Percentiles rank a stretch among this genome's conserved stretches.
Evolutionary conservation across 305 asterid species (phyloP).

Genomic region (Fraxinus greggii): DNA sequence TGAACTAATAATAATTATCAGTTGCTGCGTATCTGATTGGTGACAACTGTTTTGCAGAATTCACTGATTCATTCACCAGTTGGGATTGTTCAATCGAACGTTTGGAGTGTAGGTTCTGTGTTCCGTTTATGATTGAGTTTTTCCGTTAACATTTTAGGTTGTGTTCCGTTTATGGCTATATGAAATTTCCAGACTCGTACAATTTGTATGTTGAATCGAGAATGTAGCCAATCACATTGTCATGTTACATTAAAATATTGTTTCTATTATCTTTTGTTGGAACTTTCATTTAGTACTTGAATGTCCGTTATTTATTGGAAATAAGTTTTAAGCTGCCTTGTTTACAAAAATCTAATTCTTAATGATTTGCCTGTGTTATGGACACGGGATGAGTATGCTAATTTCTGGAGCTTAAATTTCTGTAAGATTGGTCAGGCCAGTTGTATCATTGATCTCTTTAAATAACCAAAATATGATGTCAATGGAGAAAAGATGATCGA

Average conservation of each 20-base stretch:
- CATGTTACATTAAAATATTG: neutral
- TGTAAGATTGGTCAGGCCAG: neutral
- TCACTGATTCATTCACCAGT: neutral
- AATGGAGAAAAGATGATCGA: neutral
- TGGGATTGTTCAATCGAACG: neutral
- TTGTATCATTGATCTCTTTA: neutral
- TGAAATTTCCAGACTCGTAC: neutral
- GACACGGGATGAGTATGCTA: neutral
- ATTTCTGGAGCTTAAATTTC: neutral
- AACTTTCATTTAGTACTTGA: neutral
- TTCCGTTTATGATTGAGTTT: neutral
- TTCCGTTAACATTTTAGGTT: neutral
- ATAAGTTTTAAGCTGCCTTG: neutral
- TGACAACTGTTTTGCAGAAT: neutral
- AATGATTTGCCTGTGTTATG: neutral
- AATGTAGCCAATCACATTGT: neutral
- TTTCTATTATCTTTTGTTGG: neutral
- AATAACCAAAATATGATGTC: neutral
- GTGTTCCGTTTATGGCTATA: neutral
- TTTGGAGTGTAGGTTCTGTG: neutral
- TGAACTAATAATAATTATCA: neutral
- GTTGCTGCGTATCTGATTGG: neutral
- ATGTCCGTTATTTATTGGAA: neutral
- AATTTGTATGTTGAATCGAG: neutral
- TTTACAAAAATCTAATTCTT: neutral